These are phyloP conservation scores for Tulasnella sp. DNA, from an alignment of 768 basidiomycete genomes.

Conservation along the genomic window DNA sequence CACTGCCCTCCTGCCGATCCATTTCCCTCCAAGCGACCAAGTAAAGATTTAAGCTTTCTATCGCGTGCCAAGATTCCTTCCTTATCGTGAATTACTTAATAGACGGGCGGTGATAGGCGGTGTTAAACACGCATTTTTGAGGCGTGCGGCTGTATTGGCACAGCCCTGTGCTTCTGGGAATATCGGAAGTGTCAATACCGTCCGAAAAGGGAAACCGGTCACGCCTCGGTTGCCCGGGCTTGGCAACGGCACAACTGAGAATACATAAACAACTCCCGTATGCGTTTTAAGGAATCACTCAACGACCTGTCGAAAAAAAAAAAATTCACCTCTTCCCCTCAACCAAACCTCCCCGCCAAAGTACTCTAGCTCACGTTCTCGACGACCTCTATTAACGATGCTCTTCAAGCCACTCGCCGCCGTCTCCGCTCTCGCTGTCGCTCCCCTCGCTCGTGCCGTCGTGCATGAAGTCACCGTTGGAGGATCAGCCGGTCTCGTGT, in stretches of 20 bases:
- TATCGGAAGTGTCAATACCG: not conserved
- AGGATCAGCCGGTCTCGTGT: slow-evolving; percentile 22
- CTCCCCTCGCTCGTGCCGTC: not conserved
- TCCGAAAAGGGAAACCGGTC: slow-evolving; percentile 16
- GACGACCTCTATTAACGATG: not conserved
- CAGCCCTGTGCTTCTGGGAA: not conserved
- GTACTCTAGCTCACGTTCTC: not conserved
- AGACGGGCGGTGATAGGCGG: not conserved
- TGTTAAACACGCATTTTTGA: not conserved
- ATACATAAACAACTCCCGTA: slow-evolving; percentile 8
- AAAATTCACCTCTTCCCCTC: not conserved
- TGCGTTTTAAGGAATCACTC: not conserved
- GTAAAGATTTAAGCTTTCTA: too few relatives aligned
- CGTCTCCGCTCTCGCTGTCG: slow-evolving; percentile 2
- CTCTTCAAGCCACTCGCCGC: not conserved
- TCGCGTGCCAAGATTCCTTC: not conserved
- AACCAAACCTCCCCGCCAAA: not conserved
- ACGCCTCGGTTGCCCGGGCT: not conserved
- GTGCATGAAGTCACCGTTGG: slow-evolving; percentile 20
- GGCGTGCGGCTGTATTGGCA: not conserved
- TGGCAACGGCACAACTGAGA: not conserved
- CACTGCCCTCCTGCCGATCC: not conserved
- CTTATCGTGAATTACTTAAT: not conserved
- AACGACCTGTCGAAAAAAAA: not conserved
- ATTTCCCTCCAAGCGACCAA: too few relatives aligned